A percentile compares a stretch with the other conserved stretches of the same genome.
These are phyloP conservation scores for Xerocomellus dryophilus DNA, from an alignment of 768 basidiomycete species.

Conservation along the genomic window DNA sequence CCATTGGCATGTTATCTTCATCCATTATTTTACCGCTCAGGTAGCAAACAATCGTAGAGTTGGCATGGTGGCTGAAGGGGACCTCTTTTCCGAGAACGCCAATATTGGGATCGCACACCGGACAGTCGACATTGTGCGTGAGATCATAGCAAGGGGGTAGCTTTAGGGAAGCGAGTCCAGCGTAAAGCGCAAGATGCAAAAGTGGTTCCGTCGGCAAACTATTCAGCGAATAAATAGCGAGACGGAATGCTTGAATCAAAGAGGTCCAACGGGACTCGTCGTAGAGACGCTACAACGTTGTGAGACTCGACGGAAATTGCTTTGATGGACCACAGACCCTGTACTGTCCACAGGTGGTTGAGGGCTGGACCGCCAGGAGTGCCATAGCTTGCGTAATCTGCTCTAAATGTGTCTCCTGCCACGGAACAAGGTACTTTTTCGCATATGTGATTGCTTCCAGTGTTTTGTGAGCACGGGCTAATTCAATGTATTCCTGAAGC, in stretches of 20 bases:
- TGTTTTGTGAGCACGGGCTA: slow-evolving; percentile 63
- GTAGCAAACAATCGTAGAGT: slow-evolving; percentile 91
- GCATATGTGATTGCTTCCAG: slow-evolving; percentile 82
- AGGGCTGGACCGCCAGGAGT: slow-evolving; percentile 70
- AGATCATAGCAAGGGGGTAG: slow-evolving; percentile 76
- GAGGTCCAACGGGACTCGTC: slow-evolving; percentile 73
- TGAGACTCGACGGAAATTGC: slow-evolving; percentile 11
- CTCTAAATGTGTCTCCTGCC: slow-evolving; percentile 76
- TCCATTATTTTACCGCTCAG: slow-evolving; percentile 94
- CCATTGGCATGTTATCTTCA: slow-evolving; percentile 89
- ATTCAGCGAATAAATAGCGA: slow-evolving; percentile 84
- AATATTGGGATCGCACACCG: slow-evolving; percentile 79
- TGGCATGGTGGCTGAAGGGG: slow-evolving; percentile 89
- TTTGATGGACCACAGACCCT: slow-evolving; percentile 48
- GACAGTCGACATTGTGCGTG: slow-evolving; percentile 81
- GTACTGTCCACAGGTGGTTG: slow-evolving; percentile 74
- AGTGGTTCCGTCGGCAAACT: slow-evolving; percentile 85
- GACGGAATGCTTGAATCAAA: slow-evolving; percentile 76
- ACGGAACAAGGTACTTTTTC: slow-evolving; percentile 73
- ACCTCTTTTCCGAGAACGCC: slow-evolving; percentile 80
- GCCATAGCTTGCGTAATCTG: slow-evolving; percentile 78
- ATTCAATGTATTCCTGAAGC: slow-evolving; percentile 94
- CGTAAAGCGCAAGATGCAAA: slow-evolving; percentile 83
- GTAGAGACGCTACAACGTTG: slow-evolving; percentile 66
- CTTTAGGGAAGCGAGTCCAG: slow-evolving; percentile 88